phyloP scores from a whole-genome alignment of 441 rosid genomes.

The Raphanus hybrid region DNA sequence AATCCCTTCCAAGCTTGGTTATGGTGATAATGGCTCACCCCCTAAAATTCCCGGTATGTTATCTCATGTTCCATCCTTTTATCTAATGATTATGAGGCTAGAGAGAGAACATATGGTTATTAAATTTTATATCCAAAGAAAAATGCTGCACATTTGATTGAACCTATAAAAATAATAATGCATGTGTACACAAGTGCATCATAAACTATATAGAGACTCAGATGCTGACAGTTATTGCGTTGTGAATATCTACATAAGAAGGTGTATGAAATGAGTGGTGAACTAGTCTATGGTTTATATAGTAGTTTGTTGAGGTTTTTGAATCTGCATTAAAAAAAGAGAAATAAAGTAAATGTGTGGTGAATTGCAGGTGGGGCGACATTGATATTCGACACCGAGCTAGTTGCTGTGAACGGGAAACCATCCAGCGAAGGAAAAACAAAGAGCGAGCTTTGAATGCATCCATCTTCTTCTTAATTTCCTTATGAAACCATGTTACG shows the following conservation, averaged over 20 bases:
- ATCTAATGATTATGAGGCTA: constrained; percentile 8
- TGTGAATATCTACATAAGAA: background rate
- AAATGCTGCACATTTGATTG: background rate
- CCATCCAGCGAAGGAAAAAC: constrained; percentile 46
- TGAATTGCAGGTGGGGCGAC: constrained; percentile 82
- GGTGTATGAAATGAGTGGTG: constrained; percentile 1
- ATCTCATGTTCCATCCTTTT: background rate
- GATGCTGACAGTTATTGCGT: background rate
- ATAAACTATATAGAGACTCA: background rate
- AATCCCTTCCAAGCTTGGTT: constrained; percentile 91
- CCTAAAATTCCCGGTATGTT: constrained; percentile 86
- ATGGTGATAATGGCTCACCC: constrained; percentile 85
- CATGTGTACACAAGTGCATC: background rate
- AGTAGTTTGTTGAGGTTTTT: too few species aligned
- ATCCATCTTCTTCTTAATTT: background rate
- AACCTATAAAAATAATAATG: background rate
- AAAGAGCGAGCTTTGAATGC: constrained; percentile 56
- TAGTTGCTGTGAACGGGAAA: constrained; percentile 77
- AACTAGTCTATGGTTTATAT: too few species aligned
- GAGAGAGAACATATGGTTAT: background rate
- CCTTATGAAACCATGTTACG: background rate
- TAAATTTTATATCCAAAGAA: background rate
- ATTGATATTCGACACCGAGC: constrained; percentile 84
- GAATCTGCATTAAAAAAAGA: background rate
- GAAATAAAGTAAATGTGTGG: constrained; percentile 12